A percentile compares a stretch with the other conserved stretches of the same genome.
Evolutionary conservation across 768 basidiomycete genomes (phyloP).

Genomic region (Pulveroboletus sp.): DNA sequence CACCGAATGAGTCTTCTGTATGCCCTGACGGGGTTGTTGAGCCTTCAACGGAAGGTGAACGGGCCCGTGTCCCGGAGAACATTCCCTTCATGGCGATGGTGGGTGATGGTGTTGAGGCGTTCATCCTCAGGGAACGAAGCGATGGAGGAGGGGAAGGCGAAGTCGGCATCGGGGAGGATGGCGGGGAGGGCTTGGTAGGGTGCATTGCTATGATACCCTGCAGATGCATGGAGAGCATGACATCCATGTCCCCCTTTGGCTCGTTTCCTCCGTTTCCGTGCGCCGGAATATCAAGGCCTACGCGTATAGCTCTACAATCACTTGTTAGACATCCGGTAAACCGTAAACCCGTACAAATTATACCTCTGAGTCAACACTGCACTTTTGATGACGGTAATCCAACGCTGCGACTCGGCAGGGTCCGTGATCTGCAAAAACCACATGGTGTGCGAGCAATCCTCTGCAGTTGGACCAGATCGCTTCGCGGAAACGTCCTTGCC

Average conservation of each 20-base stretch:
- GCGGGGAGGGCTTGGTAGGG: slow-evolving; percentile 9
- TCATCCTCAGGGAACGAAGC: slow-evolving; percentile 25
- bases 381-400: slow-evolving; percentile 73
- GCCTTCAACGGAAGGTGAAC: slow-evolving; percentile 39
- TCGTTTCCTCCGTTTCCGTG: slow-evolving; percentile 45
- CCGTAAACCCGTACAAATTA: not conserved
- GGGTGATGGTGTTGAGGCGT: slow-evolving; percentile 15
- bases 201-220: slow-evolving; percentile 49
- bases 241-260: slow-evolving; percentile 77
- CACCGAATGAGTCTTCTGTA: slow-evolving; percentile 54
- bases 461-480: slow-evolving; percentile 18
- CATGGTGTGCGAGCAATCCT: slow-evolving; percentile 12
- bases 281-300: slow-evolving; percentile 53
- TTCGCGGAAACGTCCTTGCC: slow-evolving; percentile 55
- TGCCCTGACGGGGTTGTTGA: slow-evolving; percentile 41
- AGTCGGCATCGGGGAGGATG: slow-evolving; percentile 18
- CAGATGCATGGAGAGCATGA: slow-evolving; percentile 74
- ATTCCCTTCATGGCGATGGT: slow-evolving; percentile 19
- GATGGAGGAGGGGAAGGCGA: slow-evolving; percentile 29
- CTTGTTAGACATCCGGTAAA: not conserved
- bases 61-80: slow-evolving; percentile 21
- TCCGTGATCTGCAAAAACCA: slow-evolving; percentile 71
- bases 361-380: slow-evolving; percentile 71
- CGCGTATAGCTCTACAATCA: slow-evolving; percentile 55
- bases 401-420: slow-evolving; percentile 59